Evolutionary conservation across 2,329 filamentous ascomycete species (phyloP).

Genomic region (Xylariaceae sp.): DNA sequence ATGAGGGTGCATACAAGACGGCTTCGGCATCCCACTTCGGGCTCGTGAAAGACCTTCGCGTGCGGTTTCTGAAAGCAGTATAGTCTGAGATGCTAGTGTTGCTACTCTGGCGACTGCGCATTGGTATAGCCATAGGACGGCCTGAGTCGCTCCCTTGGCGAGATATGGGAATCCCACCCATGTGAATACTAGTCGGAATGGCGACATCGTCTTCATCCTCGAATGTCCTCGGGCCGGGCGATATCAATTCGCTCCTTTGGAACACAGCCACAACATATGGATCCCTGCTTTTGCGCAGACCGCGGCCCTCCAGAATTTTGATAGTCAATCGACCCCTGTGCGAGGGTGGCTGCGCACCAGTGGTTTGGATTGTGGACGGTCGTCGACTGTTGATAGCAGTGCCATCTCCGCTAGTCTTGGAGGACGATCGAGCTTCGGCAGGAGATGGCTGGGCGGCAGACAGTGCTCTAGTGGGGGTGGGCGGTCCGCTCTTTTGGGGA

Average conservation of each 20-base stretch:
- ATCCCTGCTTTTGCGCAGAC: constrained; percentile 75
- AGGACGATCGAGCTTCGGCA: constrained; percentile 33
- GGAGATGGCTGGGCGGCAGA: constrained; percentile 58
- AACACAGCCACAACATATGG: constrained; percentile 97
- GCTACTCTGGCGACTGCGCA: constrained; percentile 95
- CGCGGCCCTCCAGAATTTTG: constrained; percentile 81
- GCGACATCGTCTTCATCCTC: constrained; percentile 58
- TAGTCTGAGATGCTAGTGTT: constrained; percentile 78
- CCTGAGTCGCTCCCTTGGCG: constrained; percentile 77
- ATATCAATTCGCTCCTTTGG: constrained; percentile 94
- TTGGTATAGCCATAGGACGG: constrained; percentile 87
- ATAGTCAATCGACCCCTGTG: constrained; percentile 86
- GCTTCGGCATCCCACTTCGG: constrained; percentile 96
- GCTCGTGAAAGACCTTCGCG: constrained; percentile 62
- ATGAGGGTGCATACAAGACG: constrained; percentile 70
- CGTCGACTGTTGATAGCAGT: constrained; percentile 49
- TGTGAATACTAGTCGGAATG: constrained; percentile 38
- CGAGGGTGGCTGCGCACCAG: constrained; percentile 60
- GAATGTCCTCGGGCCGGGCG: constrained; percentile 68
- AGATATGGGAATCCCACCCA: constrained; percentile 58
- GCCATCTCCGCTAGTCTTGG: constrained; percentile 34
- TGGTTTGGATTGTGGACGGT: constrained; percentile 39
- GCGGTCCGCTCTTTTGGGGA: constrained; percentile 83
- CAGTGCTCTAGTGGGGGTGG: constrained; percentile 83
- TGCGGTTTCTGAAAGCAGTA: constrained; percentile 55